A percentile compares a stretch with the other conserved stretches of the same genome.
Conservation (phyloP, 2,329 filamentous ascomycete species). For the Hymenoscyphus fraxineus region DNA sequence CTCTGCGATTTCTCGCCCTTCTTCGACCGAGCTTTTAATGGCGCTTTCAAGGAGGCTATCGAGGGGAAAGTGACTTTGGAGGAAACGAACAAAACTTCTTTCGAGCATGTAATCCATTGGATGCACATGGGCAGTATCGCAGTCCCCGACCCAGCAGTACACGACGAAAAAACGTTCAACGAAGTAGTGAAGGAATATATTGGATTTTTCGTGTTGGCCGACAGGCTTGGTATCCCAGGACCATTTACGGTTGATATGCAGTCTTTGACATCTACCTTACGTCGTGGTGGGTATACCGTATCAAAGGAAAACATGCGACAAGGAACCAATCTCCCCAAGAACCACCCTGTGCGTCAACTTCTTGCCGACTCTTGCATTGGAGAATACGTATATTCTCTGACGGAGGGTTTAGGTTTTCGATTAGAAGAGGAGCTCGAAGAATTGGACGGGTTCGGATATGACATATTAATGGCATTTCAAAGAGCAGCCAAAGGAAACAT, state of each 20-base stretch:
- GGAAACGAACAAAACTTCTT: constrained; percentile 9
- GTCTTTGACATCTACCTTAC: constrained; percentile 1
- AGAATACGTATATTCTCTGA: neutral
- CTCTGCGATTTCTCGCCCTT: constrained; percentile 17
- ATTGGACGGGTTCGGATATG: neutral
- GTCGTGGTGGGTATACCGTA: neutral
- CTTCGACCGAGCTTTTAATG: constrained; percentile 20
- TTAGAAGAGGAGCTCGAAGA: neutral
- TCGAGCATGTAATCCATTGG: constrained; percentile 17
- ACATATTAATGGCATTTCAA: neutral
- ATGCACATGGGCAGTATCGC: constrained; percentile 15
- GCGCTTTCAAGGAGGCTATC: constrained; percentile 15
- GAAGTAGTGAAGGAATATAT: constrained; percentile 12
- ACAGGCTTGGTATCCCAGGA: constrained; percentile 13
- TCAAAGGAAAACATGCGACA: constrained; percentile 9
- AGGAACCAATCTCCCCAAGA: neutral
- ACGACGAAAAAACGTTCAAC: neutral
- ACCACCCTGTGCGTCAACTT: neutral
- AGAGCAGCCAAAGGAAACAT: neutral
- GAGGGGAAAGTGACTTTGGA: constrained; percentile 9
- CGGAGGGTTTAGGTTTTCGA: neutral
- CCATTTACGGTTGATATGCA: constrained; percentile 13
- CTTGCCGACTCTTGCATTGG: neutral
- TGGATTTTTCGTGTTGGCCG: constrained; percentile 15
- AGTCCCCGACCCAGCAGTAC: neutral